Conservation (phyloP, 371 early-diverging fungal genomes). For the Apophysomyces sp. region DNA sequence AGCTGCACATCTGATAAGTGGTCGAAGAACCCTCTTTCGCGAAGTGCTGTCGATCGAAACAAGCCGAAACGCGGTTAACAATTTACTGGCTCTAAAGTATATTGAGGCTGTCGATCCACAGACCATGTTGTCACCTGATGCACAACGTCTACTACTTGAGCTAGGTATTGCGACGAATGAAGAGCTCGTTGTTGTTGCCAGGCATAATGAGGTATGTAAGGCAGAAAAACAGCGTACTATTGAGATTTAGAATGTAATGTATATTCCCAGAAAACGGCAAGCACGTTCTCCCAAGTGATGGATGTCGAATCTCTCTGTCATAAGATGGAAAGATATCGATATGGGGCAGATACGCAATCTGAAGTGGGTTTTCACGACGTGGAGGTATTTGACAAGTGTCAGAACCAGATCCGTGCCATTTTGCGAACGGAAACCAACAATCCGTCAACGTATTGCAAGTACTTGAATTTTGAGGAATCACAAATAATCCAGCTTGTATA, state of each 20-base stretch:
- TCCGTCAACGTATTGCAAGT: slow-evolving; percentile 43
- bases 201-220: not conserved
- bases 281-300: slow-evolving; percentile 9
- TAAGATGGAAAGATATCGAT: slow-evolving; percentile 45
- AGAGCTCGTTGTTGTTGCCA: slow-evolving; percentile 41
- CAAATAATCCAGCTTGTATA: slow-evolving; percentile 54
- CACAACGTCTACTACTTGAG: slow-evolving; percentile 44
- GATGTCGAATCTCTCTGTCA: slow-evolving; percentile 47
- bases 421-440: slow-evolving; percentile 45
- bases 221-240: too few relatives aligned
- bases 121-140: slow-evolving; percentile 45
- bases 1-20: slow-evolving; percentile 50
- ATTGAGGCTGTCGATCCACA: slow-evolving; percentile 48
- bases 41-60: slow-evolving; percentile 51
- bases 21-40: slow-evolving; percentile 46
- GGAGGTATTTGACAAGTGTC: slow-evolving; percentile 53
- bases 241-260: too few relatives aligned
- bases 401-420: slow-evolving; percentile 48
- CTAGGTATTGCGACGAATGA: slow-evolving; percentile 47
- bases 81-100: slow-evolving; percentile 43
- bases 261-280: not conserved
- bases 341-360: slow-evolving; percentile 23
- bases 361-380: slow-evolving; percentile 31
- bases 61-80: slow-evolving; percentile 48
- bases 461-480: slow-evolving; percentile 38